Percentiles rank a stretch among this genome's conserved stretches.
phyloP scores from a whole-genome alignment of 805 yeast species.

The Lipomyces yamanashiensis region DNA sequence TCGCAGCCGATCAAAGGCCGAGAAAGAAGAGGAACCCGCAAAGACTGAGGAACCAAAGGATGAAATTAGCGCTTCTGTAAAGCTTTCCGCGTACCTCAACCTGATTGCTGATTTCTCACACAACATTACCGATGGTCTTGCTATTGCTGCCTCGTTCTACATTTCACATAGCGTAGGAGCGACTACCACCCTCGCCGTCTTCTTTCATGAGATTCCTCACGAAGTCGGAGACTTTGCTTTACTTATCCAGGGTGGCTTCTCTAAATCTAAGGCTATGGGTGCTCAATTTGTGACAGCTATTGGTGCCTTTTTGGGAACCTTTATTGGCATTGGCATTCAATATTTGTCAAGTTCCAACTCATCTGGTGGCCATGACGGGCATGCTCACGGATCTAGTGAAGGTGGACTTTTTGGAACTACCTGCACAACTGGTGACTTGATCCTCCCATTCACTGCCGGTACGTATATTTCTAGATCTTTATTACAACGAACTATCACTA shows the following conservation, averaged over 20 bases:
- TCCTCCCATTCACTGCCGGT: conserved; percentile 77
- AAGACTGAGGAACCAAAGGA: background rate
- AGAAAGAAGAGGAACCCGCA: background rate
- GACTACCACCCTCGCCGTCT: conserved; percentile 69
- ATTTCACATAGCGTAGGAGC: conserved; percentile 64
- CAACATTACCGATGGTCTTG: conserved; percentile 77
- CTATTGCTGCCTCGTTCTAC: conserved; percentile 72
- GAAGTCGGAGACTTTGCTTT: conserved; percentile 81
- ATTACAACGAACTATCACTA: background rate
- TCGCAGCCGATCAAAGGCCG: conserved; percentile 7
- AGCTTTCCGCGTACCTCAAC: conserved; percentile 65
- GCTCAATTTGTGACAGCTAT: conserved; percentile 69
- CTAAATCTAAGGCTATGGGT: conserved; percentile 66
- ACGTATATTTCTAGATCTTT: background rate
- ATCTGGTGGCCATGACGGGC: conserved; percentile 24
- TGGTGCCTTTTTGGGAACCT: conserved; percentile 69
- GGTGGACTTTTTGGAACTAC: conserved; percentile 57
- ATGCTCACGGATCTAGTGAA: conserved; percentile 14
- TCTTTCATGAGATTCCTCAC: conserved; percentile 81
- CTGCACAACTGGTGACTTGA: conserved; percentile 56
- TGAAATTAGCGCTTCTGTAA: conserved; percentile 41
- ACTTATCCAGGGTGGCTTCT: conserved; percentile 68
- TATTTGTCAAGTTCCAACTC: conserved; percentile 29
- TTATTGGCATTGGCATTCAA: conserved; percentile 61
- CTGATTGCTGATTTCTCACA: conserved; percentile 73